phyloP scores from a whole-genome alignment of 1,139 yeast genomes.

The Petasospora rhodanensis region DNA sequence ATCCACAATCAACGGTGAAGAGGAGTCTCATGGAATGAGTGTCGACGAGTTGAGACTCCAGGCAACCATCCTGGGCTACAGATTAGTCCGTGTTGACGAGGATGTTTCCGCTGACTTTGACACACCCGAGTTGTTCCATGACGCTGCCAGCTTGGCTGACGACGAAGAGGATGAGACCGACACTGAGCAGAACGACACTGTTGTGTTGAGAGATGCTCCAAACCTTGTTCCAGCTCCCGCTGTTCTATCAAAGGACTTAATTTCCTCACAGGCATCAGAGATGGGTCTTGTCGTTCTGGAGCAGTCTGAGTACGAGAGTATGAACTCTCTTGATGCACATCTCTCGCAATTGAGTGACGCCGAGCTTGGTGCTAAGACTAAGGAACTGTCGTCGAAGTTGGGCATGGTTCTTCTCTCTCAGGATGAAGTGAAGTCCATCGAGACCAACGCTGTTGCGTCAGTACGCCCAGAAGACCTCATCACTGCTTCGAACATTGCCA shows the following conservation, averaged over 20 bases:
- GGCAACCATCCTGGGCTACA: slow-evolving; percentile 26
- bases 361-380: too few species aligned
- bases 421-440: too few species aligned
- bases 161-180: slow-evolving; percentile 14
- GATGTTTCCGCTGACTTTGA: background rate
- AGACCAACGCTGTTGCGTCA: too few species aligned
- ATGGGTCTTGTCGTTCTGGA: slow-evolving; percentile 18
- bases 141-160: slow-evolving; percentile 9
- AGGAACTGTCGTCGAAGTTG: too few species aligned
- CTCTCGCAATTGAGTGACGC: slow-evolving; percentile 9
- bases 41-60: slow-evolving; percentile 21
- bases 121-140: slow-evolving; percentile 3
- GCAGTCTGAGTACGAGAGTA: slow-evolving; percentile 11
- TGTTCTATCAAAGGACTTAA: slow-evolving; percentile 1
- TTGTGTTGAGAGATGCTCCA: slow-evolving; percentile 3
- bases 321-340: slow-evolving; percentile 1
- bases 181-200: slow-evolving; percentile 12
- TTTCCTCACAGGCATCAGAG: slow-evolving; percentile 9
- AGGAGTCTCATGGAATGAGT: slow-evolving; percentile 8
- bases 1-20: slow-evolving; percentile 24
- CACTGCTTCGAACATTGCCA: too few species aligned
- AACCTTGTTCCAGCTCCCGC: background rate
- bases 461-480: too few species aligned
- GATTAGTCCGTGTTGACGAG: slow-evolving; percentile 18
- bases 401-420: too few species aligned